Conservation (phyloP, 1,284 basidiomycete species). For the Blastosporella zonata region DNA sequence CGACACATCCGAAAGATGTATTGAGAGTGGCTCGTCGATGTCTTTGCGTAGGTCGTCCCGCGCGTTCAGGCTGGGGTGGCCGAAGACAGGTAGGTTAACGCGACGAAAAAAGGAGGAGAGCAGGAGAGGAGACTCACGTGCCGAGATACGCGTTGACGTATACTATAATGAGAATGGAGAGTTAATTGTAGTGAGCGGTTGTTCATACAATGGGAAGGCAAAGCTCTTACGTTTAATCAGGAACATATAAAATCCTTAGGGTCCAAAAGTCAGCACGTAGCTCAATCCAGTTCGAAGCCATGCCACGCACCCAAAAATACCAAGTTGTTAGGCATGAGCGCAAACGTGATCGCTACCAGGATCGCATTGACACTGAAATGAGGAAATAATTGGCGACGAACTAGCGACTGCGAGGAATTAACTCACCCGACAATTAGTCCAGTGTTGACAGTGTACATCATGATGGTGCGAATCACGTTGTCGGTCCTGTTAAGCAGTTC, state of each 20-base stretch:
- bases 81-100: not conserved
- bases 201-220: not conserved
- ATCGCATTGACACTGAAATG: slow-evolving; percentile 40
- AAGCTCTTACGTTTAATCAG: slow-evolving; percentile 45
- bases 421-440: slow-evolving; percentile 51
- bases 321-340: slow-evolving; percentile 46
- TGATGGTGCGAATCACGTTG: slow-evolving; percentile 38
- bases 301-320: slow-evolving; percentile 40
- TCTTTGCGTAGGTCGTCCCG: slow-evolving; percentile 37
- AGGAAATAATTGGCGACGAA: not conserved
- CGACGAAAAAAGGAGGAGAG: not conserved
- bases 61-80: slow-evolving; percentile 36
- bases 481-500: slow-evolving; percentile 35
- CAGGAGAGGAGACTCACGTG: slow-evolving; percentile 21
- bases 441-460: slow-evolving; percentile 46
- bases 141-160: slow-evolving; percentile 32
- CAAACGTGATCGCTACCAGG: slow-evolving; percentile 42
- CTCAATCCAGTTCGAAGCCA: too few relatives aligned
- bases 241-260: slow-evolving; percentile 43
- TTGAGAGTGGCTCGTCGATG: slow-evolving; percentile 35
- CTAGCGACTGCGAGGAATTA: not conserved
- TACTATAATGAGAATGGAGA: slow-evolving; percentile 18
- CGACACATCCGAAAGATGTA: slow-evolving; percentile 38
- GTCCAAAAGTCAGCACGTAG: not conserved
- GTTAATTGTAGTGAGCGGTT: not conserved